Percentiles rank a stretch among this genome's conserved stretches.
phyloP scores from a whole-genome alignment of 306 rosid species.

The Lithocarpus polystachyus region DNA sequence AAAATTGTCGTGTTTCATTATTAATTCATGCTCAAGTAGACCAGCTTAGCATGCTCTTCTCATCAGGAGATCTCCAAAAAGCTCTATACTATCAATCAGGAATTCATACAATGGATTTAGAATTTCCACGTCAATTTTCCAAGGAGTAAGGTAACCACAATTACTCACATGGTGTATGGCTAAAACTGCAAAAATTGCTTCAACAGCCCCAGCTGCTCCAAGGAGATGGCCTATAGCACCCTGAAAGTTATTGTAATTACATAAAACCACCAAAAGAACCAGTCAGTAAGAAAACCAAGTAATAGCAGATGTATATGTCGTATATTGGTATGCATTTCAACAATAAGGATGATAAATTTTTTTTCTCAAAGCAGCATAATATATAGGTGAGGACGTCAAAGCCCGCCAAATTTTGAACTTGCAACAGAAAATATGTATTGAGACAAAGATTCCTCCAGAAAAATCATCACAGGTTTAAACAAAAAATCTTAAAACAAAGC shows the following conservation, averaged over 20 bases:
- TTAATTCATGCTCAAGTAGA: neutral
- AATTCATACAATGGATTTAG: neutral
- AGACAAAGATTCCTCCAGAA: neutral
- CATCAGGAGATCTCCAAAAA: neutral
- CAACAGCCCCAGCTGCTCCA: slow-evolving; percentile 98
- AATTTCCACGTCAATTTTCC: neutral
- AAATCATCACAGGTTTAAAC: neutral
- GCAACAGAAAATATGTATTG: neutral
- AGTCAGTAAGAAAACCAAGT: neutral
- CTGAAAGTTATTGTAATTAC: slow-evolving; percentile 35
- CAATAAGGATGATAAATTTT: neutral
- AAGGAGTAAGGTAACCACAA: neutral
- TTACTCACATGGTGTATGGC: slow-evolving; percentile 60
- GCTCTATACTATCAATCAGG: neutral
- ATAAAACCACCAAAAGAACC: neutral
- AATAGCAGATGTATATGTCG: neutral
- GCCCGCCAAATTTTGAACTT: neutral
- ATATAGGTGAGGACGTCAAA: neutral
- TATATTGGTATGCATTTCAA: neutral
- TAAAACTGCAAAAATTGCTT: slow-evolving; percentile 88
- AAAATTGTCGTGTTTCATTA: neutral
- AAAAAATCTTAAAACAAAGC: neutral
- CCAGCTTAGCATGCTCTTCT: neutral
- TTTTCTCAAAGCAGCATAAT: neutral
- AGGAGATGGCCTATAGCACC: slow-evolving; percentile 95